Evolutionary conservation across 2,329 filamentous ascomycete species (phyloP).

Genomic region (Aspergillus sp.): DNA sequence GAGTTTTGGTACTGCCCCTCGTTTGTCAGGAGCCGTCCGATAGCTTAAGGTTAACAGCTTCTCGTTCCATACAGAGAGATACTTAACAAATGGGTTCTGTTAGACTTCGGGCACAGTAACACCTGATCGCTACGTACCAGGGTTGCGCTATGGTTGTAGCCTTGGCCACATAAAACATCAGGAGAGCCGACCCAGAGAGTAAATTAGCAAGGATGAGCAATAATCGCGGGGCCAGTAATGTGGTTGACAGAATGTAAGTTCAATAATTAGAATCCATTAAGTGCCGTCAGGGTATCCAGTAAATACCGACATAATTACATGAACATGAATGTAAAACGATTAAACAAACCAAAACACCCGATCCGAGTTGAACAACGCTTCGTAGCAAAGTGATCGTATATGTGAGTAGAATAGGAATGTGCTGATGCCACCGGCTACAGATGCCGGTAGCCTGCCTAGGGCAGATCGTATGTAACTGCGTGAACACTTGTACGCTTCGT

Average conservation of each 20-base stretch:
- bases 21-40: no score
- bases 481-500: conserved; percentile 7
- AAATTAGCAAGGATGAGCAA: no score
- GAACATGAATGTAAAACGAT: conserved; percentile 9
- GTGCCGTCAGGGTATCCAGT: conserved; percentile 24
- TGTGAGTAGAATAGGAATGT: neutral
- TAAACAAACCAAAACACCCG: conserved; percentile 6
- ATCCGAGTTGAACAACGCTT: conserved; percentile 11
- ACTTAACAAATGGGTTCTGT: no score
- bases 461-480: conserved; percentile 3
- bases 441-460: neutral
- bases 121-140: no score
- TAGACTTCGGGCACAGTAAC: no score
- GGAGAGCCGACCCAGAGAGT: no score
- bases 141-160: no score
- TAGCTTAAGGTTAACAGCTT: no score
- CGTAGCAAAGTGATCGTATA: conserved; percentile 1
- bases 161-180: no score
- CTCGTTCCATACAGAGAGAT: no score
- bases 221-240: neutral
- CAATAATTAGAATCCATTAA: conserved; percentile 17
- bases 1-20: no score
- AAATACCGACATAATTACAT: conserved; percentile 21
- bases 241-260: neutral
- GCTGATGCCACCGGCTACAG: neutral